Conservation (phyloP, 768 basidiomycete genomes). For the Russula ochroleuca region DNA sequence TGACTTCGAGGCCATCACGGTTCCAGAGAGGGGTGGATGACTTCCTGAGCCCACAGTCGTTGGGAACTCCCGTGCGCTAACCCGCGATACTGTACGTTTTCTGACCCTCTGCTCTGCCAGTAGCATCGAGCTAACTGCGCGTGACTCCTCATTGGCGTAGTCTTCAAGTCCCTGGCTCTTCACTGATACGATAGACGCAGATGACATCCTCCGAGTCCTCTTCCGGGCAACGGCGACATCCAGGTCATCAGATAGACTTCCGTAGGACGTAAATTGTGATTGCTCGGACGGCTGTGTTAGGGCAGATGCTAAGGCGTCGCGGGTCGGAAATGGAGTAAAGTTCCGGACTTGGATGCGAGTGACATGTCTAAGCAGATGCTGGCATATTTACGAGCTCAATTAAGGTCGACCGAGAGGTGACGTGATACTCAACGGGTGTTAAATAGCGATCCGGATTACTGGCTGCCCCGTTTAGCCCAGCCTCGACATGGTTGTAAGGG, state of each 20-base stretch:
- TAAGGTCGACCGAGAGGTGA: constrained; percentile 7
- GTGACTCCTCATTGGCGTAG: constrained; percentile 33
- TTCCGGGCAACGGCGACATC: constrained; percentile 57
- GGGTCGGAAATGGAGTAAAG: constrained; percentile 77
- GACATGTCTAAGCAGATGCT: constrained; percentile 74
- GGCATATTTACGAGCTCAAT: constrained; percentile 8
- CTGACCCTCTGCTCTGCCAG: constrained; percentile 38
- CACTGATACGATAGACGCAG: constrained; percentile 49
- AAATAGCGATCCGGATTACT: constrained; percentile 11
- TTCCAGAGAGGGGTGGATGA: constrained; percentile 16
- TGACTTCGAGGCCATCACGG: constrained; percentile 2
- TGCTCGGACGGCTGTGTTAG: constrained; percentile 62
- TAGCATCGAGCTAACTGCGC: constrained; percentile 32
- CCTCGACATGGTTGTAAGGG: neutral
- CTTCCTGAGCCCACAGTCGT: constrained; percentile 14
- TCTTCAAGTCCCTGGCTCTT: constrained; percentile 46
- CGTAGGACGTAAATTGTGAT: constrained; percentile 53
- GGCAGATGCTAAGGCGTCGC: constrained; percentile 73
- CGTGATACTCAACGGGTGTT: constrained; percentile 21
- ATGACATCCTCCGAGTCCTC: constrained; percentile 57
- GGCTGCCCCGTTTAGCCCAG: neutral
- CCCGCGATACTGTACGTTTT: constrained; percentile 35
- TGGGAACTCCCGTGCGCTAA: constrained; percentile 33
- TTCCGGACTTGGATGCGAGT: constrained; percentile 71
- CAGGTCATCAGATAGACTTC: constrained; percentile 65